phyloP scores from a whole-genome alignment of 2,329 filamentous ascomycete genomes.

The Phialophora tarda region DNA sequence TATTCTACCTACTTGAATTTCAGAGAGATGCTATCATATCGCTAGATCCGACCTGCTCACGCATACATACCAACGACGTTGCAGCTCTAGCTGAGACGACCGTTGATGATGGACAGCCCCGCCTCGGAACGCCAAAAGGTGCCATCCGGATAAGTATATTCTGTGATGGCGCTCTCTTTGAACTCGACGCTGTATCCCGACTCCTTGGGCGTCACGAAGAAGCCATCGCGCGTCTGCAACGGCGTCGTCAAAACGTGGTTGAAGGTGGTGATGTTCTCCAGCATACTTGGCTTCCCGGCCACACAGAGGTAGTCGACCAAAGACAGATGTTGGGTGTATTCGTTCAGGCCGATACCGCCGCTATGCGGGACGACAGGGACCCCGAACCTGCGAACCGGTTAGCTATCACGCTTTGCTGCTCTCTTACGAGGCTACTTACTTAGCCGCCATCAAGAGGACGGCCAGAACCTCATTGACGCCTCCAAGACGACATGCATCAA shows the following conservation, averaged over 20 bases:
- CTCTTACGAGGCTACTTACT: background rate
- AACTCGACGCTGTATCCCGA: constrained; percentile 93
- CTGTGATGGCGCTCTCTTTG: constrained; percentile 58
- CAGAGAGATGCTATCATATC: background rate
- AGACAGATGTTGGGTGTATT: constrained; percentile 91
- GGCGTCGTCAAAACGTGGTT: constrained; percentile 93
- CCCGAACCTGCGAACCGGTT: constrained; percentile 55
- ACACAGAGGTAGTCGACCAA: constrained; percentile 94
- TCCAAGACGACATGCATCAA: constrained; percentile 35
- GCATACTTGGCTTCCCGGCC: constrained; percentile 75
- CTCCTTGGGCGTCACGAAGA: constrained; percentile 82
- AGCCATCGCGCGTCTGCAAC: constrained; percentile 78
- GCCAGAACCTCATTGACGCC: constrained; percentile 66
- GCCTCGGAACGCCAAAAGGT: constrained; percentile 9
- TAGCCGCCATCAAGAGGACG: constrained; percentile 76
- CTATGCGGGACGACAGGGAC: constrained; percentile 88
- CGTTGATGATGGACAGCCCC: constrained; percentile 5
- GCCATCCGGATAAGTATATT: constrained; percentile 10
- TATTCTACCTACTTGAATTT: background rate
- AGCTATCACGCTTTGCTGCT: background rate
- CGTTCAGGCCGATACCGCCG: constrained; percentile 85
- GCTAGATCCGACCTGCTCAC: background rate
- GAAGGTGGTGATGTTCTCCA: constrained; percentile 92
- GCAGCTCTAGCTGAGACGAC: background rate
- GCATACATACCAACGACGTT: background rate